Conservation (phyloP, 495 filamentous ascomycete species). For the Xylaria bambusicola region DNA sequence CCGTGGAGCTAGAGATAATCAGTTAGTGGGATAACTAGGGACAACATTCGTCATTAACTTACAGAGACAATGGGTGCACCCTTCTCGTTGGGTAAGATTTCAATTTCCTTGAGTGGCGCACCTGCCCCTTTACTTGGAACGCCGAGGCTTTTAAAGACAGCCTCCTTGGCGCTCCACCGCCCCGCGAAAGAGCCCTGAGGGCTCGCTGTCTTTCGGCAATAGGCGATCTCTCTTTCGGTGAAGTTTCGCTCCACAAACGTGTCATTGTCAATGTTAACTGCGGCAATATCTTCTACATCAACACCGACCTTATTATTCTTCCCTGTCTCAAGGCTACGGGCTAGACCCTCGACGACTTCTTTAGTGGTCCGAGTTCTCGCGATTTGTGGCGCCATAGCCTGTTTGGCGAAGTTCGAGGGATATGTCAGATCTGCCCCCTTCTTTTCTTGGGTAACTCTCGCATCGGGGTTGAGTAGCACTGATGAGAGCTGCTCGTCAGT, state of each 20-base stretch:
- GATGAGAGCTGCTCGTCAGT: constrained; percentile 78
- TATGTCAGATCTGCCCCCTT: constrained; percentile 78
- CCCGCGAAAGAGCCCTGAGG: constrained; percentile 88
- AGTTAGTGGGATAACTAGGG: constrained; percentile 32
- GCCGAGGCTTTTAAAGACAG: constrained; percentile 96
- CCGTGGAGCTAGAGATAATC: constrained; percentile 71
- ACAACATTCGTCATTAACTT: constrained; percentile 43
- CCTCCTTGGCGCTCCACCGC: constrained; percentile 96
- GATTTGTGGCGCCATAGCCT: constrained; percentile 31
- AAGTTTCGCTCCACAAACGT: constrained; percentile 97
- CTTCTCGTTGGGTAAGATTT: constrained; percentile 76
- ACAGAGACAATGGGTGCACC: constrained; percentile 85
- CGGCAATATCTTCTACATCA: constrained; percentile 82
- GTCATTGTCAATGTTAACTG: constrained; percentile 88
- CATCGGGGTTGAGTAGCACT: constrained; percentile 93
- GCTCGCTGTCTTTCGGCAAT: constrained; percentile 73
- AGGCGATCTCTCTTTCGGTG: constrained; percentile 75
- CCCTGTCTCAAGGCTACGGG: constrained; percentile 64
- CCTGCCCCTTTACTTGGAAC: constrained; percentile 86
- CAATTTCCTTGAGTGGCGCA: constrained; percentile 89
- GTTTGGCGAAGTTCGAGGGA: constrained; percentile 62
- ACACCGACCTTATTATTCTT: constrained; percentile 85
- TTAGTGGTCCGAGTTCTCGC: constrained; percentile 65
- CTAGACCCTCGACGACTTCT: constrained; percentile 75
- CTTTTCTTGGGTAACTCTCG: constrained; percentile 80